These are phyloP conservation scores for Colletotrichum lindemuthianum DNA, from an alignment of 2,329 filamentous ascomycete species.

Conservation along the genomic window DNA sequence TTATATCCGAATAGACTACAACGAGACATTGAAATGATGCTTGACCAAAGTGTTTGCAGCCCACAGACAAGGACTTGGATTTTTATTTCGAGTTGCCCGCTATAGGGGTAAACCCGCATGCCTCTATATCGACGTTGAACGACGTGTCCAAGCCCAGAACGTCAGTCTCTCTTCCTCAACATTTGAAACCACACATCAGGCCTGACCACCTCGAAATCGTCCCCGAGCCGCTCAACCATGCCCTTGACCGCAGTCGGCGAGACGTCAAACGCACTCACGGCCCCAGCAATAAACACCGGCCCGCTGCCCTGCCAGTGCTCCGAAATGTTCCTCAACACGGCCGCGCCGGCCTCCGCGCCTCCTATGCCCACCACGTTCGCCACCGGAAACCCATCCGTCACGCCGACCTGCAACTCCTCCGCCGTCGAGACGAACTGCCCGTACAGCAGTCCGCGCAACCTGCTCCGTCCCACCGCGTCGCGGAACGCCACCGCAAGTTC, in stretches of 20 bases:
- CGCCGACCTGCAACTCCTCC: constrained; percentile 8
- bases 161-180: not conserved
- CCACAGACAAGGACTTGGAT: no score
- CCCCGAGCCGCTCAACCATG: constrained; percentile 14
- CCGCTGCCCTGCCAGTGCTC: constrained; percentile 2
- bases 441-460: constrained; percentile 10
- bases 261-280: constrained; percentile 18
- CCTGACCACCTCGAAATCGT: constrained; percentile 13
- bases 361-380: constrained; percentile 15
- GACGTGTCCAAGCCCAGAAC: not conserved
- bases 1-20: no score
- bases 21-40: no score
- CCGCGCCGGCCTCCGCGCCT: constrained; percentile 16
- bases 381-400: constrained; percentile 3
- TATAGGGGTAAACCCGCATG: no score
- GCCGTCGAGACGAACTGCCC: constrained; percentile 15
- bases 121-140: no score
- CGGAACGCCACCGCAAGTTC: constrained; percentile 7
- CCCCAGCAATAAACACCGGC: constrained; percentile 12
- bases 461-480: constrained; percentile 13
- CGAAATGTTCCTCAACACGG: constrained; percentile 17
- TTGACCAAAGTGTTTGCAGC: no score
- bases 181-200: constrained; percentile 22
- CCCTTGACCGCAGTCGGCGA: constrained; percentile 3
- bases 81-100: no score